These are phyloP conservation scores for Phyllosticta capitalensis DNA, from an alignment of 2,329 filamentous ascomycete genomes.

Conservation along the genomic window DNA sequence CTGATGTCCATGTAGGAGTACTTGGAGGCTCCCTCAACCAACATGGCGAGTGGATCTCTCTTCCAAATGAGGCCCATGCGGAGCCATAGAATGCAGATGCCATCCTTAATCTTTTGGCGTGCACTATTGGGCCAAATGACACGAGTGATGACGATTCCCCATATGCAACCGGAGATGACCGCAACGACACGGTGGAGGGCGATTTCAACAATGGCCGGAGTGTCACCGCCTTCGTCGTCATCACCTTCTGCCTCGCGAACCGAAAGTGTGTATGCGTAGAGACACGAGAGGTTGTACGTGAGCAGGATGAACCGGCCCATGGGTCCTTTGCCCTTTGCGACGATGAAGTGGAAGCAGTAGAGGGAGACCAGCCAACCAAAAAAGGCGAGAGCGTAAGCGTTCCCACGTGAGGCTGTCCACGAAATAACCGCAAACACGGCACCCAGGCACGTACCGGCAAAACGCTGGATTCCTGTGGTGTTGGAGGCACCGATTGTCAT, in stretches of 20 bases:
- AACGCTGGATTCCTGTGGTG: slow-evolving; percentile 78
- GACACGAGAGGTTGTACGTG: slow-evolving; percentile 88
- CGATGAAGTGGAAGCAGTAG: slow-evolving; percentile 81
- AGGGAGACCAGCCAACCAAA: slow-evolving; percentile 74
- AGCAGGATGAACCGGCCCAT: slow-evolving; percentile 90
- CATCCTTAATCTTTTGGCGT: slow-evolving; percentile 77
- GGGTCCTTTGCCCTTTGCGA: slow-evolving; percentile 74
- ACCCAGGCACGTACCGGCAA: slow-evolving; percentile 77
- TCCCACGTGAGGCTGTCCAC: slow-evolving; percentile 69
- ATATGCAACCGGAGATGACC: slow-evolving; percentile 77
- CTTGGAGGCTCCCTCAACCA: slow-evolving; percentile 36
- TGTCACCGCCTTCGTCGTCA: slow-evolving; percentile 71
- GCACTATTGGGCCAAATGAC: slow-evolving; percentile 92
- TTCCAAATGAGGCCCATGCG: slow-evolving; percentile 97
- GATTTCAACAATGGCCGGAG: slow-evolving; percentile 81
- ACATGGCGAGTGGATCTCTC: slow-evolving; percentile 71
- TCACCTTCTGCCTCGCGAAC: slow-evolving; percentile 74
- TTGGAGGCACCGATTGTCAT: slow-evolving; percentile 97
- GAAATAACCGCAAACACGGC: slow-evolving; percentile 63
- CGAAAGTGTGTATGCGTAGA: slow-evolving; percentile 88
- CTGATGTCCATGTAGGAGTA: slow-evolving; percentile 71
- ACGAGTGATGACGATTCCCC: slow-evolving; percentile 84
- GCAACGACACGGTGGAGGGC: slow-evolving; percentile 78
- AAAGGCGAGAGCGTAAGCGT: slow-evolving; percentile 64
- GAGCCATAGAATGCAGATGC: slow-evolving; percentile 81